phyloP scores from a whole-genome alignment of 345 rosid genomes.

The Euphorbia peplus region DNA sequence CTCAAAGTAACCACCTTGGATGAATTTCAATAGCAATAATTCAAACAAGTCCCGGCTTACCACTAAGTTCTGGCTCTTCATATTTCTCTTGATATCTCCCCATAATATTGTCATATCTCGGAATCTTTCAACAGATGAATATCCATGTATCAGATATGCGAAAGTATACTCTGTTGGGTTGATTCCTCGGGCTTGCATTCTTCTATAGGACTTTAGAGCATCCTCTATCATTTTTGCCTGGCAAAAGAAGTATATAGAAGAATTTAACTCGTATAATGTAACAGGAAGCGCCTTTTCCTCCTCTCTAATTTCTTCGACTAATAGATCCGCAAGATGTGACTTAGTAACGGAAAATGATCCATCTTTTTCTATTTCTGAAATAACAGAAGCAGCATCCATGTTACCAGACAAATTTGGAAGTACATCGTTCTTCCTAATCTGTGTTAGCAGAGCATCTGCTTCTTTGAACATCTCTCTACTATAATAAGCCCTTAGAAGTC shows the following conservation, averaged over 20 bases:
- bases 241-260: constrained; percentile 79
- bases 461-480: constrained; percentile 51
- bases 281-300: constrained; percentile 33
- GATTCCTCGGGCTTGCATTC: constrained; percentile 50
- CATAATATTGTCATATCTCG: constrained; percentile 67
- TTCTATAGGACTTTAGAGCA: constrained; percentile 51
- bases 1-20: constrained; percentile 89
- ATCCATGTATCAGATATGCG: constrained; percentile 46
- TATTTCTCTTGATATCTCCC: constrained; percentile 79
- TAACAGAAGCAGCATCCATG: constrained; percentile 18
- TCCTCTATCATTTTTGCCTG: constrained; percentile 79
- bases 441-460: constrained; percentile 52
- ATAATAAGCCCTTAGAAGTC: constrained; percentile 53
- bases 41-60: constrained; percentile 64
- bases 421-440: constrained; percentile 53
- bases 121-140: constrained; percentile 59
- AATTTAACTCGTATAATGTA: constrained; percentile 48
- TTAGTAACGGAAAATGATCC: constrained; percentile 18
- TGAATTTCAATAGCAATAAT: constrained; percentile 57
- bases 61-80: constrained; percentile 31
- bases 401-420: constrained; percentile 32
- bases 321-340: constrained; percentile 38
- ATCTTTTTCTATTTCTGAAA: constrained; percentile 26
- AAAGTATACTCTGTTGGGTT: constrained; percentile 58
- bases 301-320: constrained; percentile 43